Evolutionary conservation across 1,284 basidiomycete species (phyloP).

Genomic region (Papiliotrema terrestris): DNA sequence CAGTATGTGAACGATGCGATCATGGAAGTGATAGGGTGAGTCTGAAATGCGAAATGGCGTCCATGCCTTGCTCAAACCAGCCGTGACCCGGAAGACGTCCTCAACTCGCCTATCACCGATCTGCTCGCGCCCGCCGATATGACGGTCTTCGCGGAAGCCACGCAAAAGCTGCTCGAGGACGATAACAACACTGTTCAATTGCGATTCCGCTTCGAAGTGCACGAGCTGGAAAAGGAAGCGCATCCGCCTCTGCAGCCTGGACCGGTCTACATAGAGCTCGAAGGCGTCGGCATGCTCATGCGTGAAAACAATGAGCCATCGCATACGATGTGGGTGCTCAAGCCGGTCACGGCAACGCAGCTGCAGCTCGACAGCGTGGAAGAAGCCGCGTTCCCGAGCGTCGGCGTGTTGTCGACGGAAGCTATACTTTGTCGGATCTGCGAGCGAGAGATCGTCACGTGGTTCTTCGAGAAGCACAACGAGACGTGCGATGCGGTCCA

Average conservation of each 20-base stretch:
- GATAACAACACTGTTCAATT: conserved; percentile 93
- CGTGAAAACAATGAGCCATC: conserved; percentile 82
- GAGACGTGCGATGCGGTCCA: conserved; percentile 98
- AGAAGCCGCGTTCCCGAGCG: conserved; percentile 61
- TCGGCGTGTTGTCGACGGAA: conserved; percentile 71
- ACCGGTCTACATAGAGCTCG: conserved; percentile 78
- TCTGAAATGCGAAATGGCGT: conserved; percentile 13
- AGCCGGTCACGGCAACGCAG: conserved; percentile 62
- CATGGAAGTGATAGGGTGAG: conserved; percentile 87
- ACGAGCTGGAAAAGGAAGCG: conserved; percentile 35
- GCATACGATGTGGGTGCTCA: conserved; percentile 99
- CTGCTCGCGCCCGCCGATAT: conserved; percentile 80
- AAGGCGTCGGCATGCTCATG: conserved; percentile 99
- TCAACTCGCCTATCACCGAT: conserved; percentile 75
- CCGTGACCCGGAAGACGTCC: conserved; percentile 75
- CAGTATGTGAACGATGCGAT: conserved; percentile 94
- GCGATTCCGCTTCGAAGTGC: conserved; percentile 71
- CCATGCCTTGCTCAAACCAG: conserved; percentile 50
- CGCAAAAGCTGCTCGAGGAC: conserved; percentile 77
- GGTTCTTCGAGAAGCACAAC: conserved; percentile 99
- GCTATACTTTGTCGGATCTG: conserved; percentile 97
- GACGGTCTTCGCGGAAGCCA: conserved; percentile 83
- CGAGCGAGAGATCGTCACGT: conserved; percentile 92
- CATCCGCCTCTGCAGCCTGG: conserved; percentile 42
- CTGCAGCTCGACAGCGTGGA: conserved; percentile 38